These are phyloP conservation scores for Fusarium clavum DNA, from an alignment of 2,329 filamentous ascomycete species.

Conservation along the genomic window DNA sequence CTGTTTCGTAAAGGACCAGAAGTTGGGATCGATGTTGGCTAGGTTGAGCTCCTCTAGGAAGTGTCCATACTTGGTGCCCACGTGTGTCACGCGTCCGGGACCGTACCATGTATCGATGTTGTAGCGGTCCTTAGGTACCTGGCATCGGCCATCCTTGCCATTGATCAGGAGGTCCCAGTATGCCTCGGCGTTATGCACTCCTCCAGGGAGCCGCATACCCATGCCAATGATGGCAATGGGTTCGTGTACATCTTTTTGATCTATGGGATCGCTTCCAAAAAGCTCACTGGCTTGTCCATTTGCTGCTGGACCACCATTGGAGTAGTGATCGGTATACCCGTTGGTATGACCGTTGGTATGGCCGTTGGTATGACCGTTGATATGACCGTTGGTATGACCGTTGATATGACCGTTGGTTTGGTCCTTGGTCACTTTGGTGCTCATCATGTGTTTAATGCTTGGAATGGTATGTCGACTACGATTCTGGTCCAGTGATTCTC, in stretches of 20 bases:
- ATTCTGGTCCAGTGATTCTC: not conserved
- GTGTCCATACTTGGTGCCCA: conserved; percentile 13
- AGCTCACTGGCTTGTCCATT: conserved; percentile 2
- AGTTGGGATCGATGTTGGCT: conserved; percentile 16
- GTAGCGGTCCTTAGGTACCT: conserved; percentile 7
- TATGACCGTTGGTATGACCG: not conserved
- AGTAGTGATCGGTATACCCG: conserved; percentile 3
- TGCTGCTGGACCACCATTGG: not conserved
- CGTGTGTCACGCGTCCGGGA: conserved; percentile 13
- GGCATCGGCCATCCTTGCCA: conserved; percentile 8
- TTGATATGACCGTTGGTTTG: not conserved
- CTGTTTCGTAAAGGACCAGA: conserved; percentile 14
- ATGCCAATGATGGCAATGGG: conserved; percentile 11
- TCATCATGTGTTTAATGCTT: conserved; percentile 2
- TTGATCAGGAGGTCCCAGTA: conserved; percentile 2
- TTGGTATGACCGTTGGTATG: not conserved
- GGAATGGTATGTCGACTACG: not conserved
- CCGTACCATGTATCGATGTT: conserved; percentile 10
- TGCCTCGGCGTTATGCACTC: conserved; percentile 5
- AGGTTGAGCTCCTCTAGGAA: conserved; percentile 15
- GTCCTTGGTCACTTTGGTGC: conserved; percentile 1
- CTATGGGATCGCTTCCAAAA: not conserved
- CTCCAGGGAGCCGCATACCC: conserved; percentile 9
- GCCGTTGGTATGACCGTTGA: too few species aligned
- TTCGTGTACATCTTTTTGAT: conserved; percentile 3